Base-by-base conservation (phyloP, 441 rosid genomes). In the Pelargonium fulgidum region DNA sequence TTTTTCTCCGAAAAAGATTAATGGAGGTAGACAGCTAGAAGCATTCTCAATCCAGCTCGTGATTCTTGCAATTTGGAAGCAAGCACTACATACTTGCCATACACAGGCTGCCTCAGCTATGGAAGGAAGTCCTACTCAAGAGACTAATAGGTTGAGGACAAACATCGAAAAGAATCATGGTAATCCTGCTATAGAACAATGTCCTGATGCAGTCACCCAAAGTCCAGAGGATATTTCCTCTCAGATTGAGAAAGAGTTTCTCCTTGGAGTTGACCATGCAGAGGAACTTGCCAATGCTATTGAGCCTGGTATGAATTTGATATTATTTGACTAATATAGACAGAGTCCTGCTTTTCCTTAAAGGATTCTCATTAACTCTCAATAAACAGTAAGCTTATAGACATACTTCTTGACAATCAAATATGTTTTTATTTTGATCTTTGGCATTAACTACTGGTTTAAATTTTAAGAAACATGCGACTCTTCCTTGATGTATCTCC, bases 51-150 rank as follows among this genome's bases (percentile, higher is more conserved):
- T 93, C 68, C 96, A 93, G 78, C 85, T 93, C 78, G 96, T 86
- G 75, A 83, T 89, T 72, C 93, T 91, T 42, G 99, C 97, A 73
- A 87, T 91, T 61, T 91, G 97, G 97, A 93, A 89, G 84, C 96
- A 88, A 76, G 97, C 95, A 22, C 76, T 91, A 74, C 84, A 89
- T 83, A 87, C 89, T 74, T 89, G 97, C 81, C 99, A 93, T 78
- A 74, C 99, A 13, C 92, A 82, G 79, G 96, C 96, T 83, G 91
- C 90, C 68, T 91, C 97, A 68, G 95, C 87, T 59, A 82, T 81
- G 73, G 93, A 91, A 83, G 97, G 88, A 81, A 89, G 89, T 74
- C 92, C 95, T 29, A 82, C 72, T 77, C 85, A 68, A 72, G 89
- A 85, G 70, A 79, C 61, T 66, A 50, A 65, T 61, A 82, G 82